These are phyloP conservation scores for Ottelia alismoides DNA, from an alignment of 106 monocot genomes.

Conservation along the genomic window DNA sequence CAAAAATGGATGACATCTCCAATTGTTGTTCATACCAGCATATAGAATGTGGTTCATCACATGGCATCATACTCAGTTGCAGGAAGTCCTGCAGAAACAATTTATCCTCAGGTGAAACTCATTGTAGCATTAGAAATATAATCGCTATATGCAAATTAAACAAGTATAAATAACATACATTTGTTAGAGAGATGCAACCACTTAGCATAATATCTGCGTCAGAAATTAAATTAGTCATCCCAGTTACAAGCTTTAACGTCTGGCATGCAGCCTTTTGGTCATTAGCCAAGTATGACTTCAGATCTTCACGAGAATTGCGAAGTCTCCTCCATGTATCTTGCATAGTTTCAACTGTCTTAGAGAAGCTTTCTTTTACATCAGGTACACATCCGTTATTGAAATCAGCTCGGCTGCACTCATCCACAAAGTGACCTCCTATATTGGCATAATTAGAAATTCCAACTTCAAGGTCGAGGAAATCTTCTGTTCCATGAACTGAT, in stretches of 20 bases:
- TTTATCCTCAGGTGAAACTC: not conserved
- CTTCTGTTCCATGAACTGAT: constrained; percentile 41
- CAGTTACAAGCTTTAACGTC: constrained; percentile 32
- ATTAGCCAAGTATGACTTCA: constrained; percentile 20
- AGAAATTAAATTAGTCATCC: constrained; percentile 54
- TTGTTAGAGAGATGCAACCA: constrained; percentile 22
- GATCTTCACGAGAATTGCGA: constrained; percentile 18
- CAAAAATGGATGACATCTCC: constrained; percentile 65
- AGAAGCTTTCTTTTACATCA: constrained; percentile 1
- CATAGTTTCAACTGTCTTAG: constrained; percentile 11
- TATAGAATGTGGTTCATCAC: constrained; percentile 27
- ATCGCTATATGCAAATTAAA: not conserved
- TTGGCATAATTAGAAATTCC: constrained; percentile 10
- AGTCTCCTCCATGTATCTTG: constrained; percentile 64
- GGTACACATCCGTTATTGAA: constrained; percentile 15
- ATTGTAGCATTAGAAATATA: not conserved
- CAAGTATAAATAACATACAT: constrained; percentile 27
- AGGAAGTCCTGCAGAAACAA: constrained; percentile 46
- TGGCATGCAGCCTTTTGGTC: constrained; percentile 20
- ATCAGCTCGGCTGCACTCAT: constrained; percentile 61
- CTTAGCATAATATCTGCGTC: constrained; percentile 61
- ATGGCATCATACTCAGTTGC: constrained; percentile 24
- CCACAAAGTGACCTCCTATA: constrained; percentile 41
- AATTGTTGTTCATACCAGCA: constrained; percentile 48
- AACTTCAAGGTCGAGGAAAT: constrained; percentile 10